A percentile compares a stretch with the other conserved stretches of the same genome.
phyloP scores from a whole-genome alignment of 805 yeast genomes.

The Saturnispora serradocipensis region DNA sequence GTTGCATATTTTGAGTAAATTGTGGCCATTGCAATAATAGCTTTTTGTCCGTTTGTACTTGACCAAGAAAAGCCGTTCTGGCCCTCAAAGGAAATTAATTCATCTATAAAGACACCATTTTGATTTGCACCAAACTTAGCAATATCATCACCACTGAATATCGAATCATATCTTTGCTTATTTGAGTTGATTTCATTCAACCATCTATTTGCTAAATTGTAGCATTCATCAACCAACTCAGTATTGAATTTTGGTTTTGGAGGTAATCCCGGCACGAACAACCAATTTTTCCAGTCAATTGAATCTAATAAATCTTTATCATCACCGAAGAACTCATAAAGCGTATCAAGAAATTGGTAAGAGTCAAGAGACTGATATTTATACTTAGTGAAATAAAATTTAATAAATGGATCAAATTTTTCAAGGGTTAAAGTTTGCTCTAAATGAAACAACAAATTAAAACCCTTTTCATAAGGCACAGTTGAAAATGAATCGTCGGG shows the following conservation, averaged over 20 bases:
- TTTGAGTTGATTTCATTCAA: conserved; percentile 26
- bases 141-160: conserved; percentile 44
- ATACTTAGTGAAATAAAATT: conserved; percentile 63
- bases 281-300: conserved; percentile 83
- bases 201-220: conserved; percentile 62
- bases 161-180: conserved; percentile 21
- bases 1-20: conserved; percentile 34
- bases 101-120: conserved; percentile 68
- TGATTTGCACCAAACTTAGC: conserved; percentile 61
- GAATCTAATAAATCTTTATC: conserved; percentile 46
- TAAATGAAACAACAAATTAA: conserved; percentile 63
- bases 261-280: conserved; percentile 77
- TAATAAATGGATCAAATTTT: conserved; percentile 71
- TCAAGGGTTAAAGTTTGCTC: conserved; percentile 64
- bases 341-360: conserved; percentile 65
- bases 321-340: conserved; percentile 49
- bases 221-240: conserved; percentile 64
- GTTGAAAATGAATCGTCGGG: conserved; percentile 86
- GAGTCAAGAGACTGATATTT: conserved; percentile 69
- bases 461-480: conserved; percentile 90
- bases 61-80: conserved; percentile 33
- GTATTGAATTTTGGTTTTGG: conserved; percentile 81
- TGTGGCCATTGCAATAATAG: conserved; percentile 25
- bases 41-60: conserved; percentile 25
- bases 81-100: conserved; percentile 43